Evolutionary conservation across 805 yeast genomes (phyloP).

Genomic region (Nakazawaea ishiwadae): DNA sequence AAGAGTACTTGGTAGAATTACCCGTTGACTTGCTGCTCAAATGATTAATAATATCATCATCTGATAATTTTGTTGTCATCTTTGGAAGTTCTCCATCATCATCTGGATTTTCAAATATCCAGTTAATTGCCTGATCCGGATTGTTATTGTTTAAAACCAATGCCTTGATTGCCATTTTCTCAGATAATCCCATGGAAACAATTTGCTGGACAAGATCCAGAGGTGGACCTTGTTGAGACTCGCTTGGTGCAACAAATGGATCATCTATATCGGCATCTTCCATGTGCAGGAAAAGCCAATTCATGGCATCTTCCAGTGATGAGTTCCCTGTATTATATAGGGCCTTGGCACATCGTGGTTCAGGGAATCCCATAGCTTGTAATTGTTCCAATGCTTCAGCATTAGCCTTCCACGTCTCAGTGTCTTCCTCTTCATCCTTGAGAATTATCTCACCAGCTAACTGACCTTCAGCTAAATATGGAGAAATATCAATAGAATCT

Average conservation of each 20-base stretch:
- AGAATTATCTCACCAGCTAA: slow-evolving; percentile 34
- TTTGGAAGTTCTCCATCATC: slow-evolving; percentile 49
- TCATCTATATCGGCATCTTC: slow-evolving; percentile 78
- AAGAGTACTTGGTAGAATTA: slow-evolving; percentile 28
- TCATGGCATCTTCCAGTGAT: slow-evolving; percentile 69
- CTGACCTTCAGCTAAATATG: slow-evolving; percentile 36
- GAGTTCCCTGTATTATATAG: slow-evolving; percentile 68
- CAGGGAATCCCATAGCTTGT: slow-evolving; percentile 84
- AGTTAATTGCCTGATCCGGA: slow-evolving; percentile 77
- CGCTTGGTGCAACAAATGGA: slow-evolving; percentile 38
- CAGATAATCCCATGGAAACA: slow-evolving; percentile 73
- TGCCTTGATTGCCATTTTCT: slow-evolving; percentile 67
- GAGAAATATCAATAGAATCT: slow-evolving; percentile 37
- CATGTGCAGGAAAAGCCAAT: slow-evolving; percentile 86
- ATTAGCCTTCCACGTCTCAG: slow-evolving; percentile 37
- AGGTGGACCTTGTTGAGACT: slow-evolving; percentile 19
- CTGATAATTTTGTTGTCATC: not conserved
- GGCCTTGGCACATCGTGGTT: slow-evolving; percentile 59
- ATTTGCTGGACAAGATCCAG: slow-evolving; percentile 43
- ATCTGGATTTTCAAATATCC: slow-evolving; percentile 82
- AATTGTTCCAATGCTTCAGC: slow-evolving; percentile 49
- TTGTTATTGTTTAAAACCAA: slow-evolving; percentile 53
- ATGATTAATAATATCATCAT: slow-evolving; percentile 7
- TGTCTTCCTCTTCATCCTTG: slow-evolving; percentile 30
- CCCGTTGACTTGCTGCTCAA: slow-evolving; percentile 11